These are phyloP conservation scores for Echria macrotheca DNA, from an alignment of 495 filamentous ascomycete genomes.

Conservation along the genomic window DNA sequence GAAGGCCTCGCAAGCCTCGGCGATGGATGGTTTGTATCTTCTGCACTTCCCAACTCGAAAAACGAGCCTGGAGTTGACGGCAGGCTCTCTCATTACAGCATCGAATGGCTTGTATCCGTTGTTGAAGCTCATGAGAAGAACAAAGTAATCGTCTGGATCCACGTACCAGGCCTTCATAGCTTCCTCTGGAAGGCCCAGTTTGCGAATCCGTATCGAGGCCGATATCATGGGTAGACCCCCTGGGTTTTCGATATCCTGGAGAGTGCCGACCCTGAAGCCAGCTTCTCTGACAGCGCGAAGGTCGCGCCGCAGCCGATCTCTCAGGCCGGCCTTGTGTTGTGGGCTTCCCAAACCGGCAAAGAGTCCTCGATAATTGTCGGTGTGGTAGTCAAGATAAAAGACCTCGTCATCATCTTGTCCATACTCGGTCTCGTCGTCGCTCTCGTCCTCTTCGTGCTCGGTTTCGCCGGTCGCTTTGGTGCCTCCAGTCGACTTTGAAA, in stretches of 20 bases:
- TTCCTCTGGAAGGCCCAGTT: constrained; percentile 72
- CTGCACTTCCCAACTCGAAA: constrained; percentile 50
- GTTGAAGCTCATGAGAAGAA: constrained; percentile 68
- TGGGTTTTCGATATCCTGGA: constrained; percentile 44
- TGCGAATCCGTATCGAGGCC: constrained; percentile 60
- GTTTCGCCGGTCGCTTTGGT: constrained; percentile 21
- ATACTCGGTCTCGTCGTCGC: constrained; percentile 25
- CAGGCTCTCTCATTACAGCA: constrained; percentile 10
- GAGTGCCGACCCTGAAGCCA: constrained; percentile 70
- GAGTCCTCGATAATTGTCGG: too few species aligned
- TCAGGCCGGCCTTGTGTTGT: too few species aligned
- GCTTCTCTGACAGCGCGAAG: constrained; percentile 54
- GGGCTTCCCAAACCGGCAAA: too few species aligned
- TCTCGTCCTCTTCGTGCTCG: constrained; percentile 22
- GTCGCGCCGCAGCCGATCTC: constrained; percentile 60
- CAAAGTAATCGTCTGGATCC: constrained; percentile 59
- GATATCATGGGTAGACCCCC: constrained; percentile 46
- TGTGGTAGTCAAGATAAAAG: constrained; percentile 14
- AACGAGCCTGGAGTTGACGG: not conserved
- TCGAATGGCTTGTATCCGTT: constrained; percentile 53
- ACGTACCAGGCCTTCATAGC: constrained; percentile 75
- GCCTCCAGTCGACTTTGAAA: not conserved
- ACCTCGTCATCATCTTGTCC: constrained; percentile 27
- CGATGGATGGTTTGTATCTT: constrained; percentile 50
- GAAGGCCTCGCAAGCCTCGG: constrained; percentile 52